Conservation (phyloP, 75 land plant species). For the Azolla pinnata region DNA sequence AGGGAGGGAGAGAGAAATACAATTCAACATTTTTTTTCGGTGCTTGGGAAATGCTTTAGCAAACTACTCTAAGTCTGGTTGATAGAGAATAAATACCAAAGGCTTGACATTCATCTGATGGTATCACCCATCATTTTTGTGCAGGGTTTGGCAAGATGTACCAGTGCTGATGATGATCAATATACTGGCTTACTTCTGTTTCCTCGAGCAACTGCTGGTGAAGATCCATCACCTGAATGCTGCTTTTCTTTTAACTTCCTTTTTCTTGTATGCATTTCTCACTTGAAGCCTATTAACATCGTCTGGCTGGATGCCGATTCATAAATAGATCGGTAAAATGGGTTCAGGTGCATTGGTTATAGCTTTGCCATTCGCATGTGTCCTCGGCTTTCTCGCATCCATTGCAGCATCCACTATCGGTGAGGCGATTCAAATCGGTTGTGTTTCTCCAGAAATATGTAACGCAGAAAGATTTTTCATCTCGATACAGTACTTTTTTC, state of each 20-base stretch:
- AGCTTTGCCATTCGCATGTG: slow-evolving; percentile 75
- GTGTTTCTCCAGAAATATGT: no score
- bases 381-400: slow-evolving; percentile 70
- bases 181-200: slow-evolving; percentile 62
- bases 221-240: background rate
- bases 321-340: slow-evolving; percentile 59
- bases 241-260: background rate
- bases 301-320: no score
- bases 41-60: no score
- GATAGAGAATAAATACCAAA: no score
- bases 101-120: no score
- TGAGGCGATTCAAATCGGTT: no score
- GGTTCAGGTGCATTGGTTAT: slow-evolving; percentile 71
- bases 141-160: slow-evolving; percentile 54
- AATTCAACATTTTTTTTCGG: no score
- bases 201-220: slow-evolving; percentile 66
- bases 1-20: background rate
- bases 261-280: background rate
- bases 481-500: no score
- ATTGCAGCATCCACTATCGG: slow-evolving; percentile 79
- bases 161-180: slow-evolving; percentile 54
- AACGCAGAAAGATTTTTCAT: no score
- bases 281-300: no score
- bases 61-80: no score
- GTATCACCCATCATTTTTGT: no score